These are phyloP conservation scores for Achaetomium macrosporum DNA, from an alignment of 2,329 filamentous ascomycete genomes.

Conservation along the genomic window DNA sequence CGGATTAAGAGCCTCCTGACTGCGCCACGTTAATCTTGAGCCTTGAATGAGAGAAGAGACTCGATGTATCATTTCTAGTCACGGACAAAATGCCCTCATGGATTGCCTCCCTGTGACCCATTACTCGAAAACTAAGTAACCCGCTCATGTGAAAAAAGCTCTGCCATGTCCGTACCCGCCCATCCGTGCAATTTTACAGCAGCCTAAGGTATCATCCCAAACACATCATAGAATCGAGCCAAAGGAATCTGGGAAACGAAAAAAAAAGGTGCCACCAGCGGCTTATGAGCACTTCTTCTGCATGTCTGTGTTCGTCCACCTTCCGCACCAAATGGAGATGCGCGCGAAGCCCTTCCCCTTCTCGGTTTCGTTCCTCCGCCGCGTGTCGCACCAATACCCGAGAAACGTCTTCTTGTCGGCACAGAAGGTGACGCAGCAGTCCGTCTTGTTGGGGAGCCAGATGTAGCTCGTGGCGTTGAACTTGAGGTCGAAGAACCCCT, in stretches of 20 bases:
- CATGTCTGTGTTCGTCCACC: background rate
- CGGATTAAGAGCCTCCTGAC: too few species aligned
- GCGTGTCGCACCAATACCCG: conserved; percentile 26
- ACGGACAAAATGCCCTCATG: too few species aligned
- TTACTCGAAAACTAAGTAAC: too few species aligned
- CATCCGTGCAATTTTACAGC: too few species aligned
- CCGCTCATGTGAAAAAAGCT: background rate
- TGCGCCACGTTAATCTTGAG: too few species aligned
- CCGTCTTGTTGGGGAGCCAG: conserved; percentile 23
- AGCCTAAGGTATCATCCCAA: too few species aligned
- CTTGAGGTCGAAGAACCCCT: conserved; percentile 25
- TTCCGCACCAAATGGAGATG: conserved; percentile 24
- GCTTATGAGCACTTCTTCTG: background rate
- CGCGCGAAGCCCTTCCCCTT: background rate
- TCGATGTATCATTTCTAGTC: too few species aligned
- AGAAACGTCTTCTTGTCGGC: conserved; percentile 18
- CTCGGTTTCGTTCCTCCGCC: conserved; percentile 16
- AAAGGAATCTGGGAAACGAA: background rate
- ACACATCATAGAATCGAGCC: too few species aligned
- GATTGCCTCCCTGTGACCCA: too few species aligned
- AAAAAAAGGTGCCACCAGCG: too few species aligned
- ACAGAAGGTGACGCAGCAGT: conserved; percentile 29
- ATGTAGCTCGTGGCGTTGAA: conserved; percentile 23
- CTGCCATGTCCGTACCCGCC: background rate
- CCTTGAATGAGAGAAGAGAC: too few species aligned